Evolutionary conservation across 1,284 basidiomycete species (phyloP).

Genomic region (Papiliotrema nemorosa): DNA sequence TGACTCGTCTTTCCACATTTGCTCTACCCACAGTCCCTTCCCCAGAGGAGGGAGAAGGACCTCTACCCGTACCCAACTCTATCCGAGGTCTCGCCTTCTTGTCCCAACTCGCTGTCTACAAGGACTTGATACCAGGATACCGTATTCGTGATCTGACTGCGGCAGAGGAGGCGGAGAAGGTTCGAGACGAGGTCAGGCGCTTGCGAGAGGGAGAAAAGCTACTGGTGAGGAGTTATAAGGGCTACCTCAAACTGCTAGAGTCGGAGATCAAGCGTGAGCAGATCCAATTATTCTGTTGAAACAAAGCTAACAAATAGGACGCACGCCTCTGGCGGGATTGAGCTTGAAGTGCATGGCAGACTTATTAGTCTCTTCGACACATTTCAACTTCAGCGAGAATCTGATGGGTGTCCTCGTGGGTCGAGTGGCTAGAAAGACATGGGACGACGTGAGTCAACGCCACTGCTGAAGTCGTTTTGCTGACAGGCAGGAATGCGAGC

Average conservation of each 20-base stretch:
- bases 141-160: slow-evolving; percentile 83
- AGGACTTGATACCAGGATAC: slow-evolving; percentile 81
- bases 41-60: slow-evolving; percentile 57
- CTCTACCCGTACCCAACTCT: slow-evolving; percentile 70
- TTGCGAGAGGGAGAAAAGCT: slow-evolving; percentile 96
- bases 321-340: slow-evolving; percentile 65
- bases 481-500: slow-evolving; percentile 62
- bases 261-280: slow-evolving; percentile 74
- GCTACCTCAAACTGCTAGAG: slow-evolving; percentile 81
- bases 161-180: slow-evolving; percentile 85
- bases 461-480: not conserved
- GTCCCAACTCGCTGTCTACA: slow-evolving; percentile 90
- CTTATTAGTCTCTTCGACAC: slow-evolving; percentile 74
- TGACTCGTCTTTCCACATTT: slow-evolving; percentile 81
- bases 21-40: slow-evolving; percentile 67
- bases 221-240: slow-evolving; percentile 84
- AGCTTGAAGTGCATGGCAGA: slow-evolving; percentile 84
- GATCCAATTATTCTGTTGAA: slow-evolving; percentile 1
- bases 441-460: slow-evolving; percentile 67
- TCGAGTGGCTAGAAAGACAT: slow-evolving; percentile 75
- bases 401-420: slow-evolving; percentile 84
- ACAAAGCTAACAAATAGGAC: slow-evolving; percentile 53
- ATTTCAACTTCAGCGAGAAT: slow-evolving; percentile 97
- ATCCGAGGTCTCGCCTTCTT: slow-evolving; percentile 86
- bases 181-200: slow-evolving; percentile 85